phyloP scores from a whole-genome alignment of 371 early-diverging fungal species.

The Cladochytrium tenue region DNA sequence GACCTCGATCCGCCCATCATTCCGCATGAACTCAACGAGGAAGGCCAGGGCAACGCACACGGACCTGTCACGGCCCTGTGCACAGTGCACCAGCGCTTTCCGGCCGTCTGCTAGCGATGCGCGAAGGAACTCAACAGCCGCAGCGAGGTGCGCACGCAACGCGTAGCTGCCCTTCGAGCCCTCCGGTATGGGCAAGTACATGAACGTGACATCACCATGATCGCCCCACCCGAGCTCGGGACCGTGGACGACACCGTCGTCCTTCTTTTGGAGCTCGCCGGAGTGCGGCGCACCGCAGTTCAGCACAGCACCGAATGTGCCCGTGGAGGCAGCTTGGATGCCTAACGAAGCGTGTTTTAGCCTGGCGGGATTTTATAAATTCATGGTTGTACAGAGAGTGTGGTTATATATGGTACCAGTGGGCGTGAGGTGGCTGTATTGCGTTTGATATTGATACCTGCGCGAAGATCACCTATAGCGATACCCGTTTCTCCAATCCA shows the following conservation, averaged over 20 bases:
- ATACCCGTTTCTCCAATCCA: no score
- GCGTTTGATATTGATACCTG: no score
- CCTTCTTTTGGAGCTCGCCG: constrained; percentile 14
- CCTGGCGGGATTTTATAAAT: not conserved
- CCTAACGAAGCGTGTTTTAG: constrained; percentile 18
- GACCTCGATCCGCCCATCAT: constrained; percentile 7
- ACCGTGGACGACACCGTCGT: not conserved
- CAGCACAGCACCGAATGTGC: constrained; percentile 61
- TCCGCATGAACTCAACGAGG: constrained; percentile 46
- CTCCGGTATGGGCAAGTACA: constrained; percentile 39
- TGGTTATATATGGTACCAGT: no score
- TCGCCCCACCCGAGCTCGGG: not conserved
- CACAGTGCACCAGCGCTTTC: constrained; percentile 60
- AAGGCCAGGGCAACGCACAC: constrained; percentile 76
- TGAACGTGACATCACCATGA: constrained; percentile 2
- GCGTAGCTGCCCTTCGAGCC: constrained; percentile 40
- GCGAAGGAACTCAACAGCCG: constrained; percentile 10
- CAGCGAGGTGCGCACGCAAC: constrained; percentile 19
- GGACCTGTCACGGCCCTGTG: constrained; percentile 68
- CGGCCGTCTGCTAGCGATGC: not conserved
- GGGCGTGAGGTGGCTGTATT: no score
- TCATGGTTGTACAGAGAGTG: not conserved
- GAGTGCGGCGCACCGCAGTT: constrained; percentile 59
- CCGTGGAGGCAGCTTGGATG: constrained; percentile 59
- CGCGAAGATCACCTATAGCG: no score